phyloP scores from a whole-genome alignment of 2,329 filamentous ascomycete species.

The Emergomyces orientalis region DNA sequence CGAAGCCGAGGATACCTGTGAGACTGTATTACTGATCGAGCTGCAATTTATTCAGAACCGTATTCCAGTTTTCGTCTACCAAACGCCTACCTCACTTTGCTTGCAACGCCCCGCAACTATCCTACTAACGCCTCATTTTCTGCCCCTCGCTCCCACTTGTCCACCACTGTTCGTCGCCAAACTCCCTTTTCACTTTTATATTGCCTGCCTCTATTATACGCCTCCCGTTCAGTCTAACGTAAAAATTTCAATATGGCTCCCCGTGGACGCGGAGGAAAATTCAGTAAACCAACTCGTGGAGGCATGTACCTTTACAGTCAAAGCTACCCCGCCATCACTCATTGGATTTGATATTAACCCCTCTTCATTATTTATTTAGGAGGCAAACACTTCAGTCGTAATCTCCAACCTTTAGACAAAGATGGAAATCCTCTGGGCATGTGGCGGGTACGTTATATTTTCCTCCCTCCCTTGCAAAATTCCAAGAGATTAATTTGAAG shows the following conservation, averaged over 20 bases:
- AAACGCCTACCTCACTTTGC: background rate
- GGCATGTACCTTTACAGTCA: constrained; percentile 46
- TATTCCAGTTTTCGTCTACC: background rate
- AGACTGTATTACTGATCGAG: background rate
- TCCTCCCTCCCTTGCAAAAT: constrained; percentile 6
- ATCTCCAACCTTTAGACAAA: constrained; percentile 77
- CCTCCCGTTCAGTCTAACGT: constrained; percentile 10
- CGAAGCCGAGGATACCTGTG: background rate
- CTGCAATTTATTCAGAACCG: background rate
- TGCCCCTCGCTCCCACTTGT: constrained; percentile 10
- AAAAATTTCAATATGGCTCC: constrained; percentile 30
- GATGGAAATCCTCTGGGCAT: constrained; percentile 85
- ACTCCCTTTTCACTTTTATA: background rate
- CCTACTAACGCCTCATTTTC: constrained; percentile 8
- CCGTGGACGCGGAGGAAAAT: constrained; percentile 82
- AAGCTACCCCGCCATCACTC: constrained; percentile 1
- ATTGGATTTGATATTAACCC: constrained; percentile 9
- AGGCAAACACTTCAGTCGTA: constrained; percentile 89
- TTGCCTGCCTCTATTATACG: background rate
- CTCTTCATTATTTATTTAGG: constrained; percentile 44
- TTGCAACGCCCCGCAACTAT: constrained; percentile 15
- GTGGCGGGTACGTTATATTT: constrained; percentile 57
- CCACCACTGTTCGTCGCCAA: background rate
- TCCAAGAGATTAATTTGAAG: background rate
- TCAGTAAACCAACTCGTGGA: constrained; percentile 85